Percentiles rank a stretch among this genome's conserved stretches.
These are phyloP conservation scores for Scheffersomyces stipitis DNA, from an alignment of 805 yeast species.

Conservation along the genomic window DNA sequence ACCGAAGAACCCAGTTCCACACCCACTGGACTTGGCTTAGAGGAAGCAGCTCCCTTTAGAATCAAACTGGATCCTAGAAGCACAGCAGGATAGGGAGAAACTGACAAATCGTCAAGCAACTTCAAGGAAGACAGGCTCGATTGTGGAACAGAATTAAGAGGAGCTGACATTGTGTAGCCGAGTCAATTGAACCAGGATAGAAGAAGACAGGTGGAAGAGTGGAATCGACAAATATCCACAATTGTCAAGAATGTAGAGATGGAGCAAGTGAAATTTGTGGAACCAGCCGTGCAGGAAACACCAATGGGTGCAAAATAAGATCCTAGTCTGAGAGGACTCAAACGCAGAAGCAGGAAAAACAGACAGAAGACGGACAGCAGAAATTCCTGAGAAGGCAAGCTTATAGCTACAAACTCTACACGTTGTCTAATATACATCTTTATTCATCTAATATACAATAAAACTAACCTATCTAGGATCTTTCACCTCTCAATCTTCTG, in stretches of 20 bases:
- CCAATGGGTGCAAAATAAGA: too few species aligned
- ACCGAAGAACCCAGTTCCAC: slow-evolving; percentile 17
- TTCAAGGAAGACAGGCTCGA: neutral
- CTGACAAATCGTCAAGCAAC: slow-evolving; percentile 5
- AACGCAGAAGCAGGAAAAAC: too few species aligned
- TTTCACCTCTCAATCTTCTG: slow-evolving; percentile 51
- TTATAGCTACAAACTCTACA: too few species aligned
- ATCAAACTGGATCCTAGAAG: slow-evolving; percentile 9
- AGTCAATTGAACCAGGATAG: too few species aligned
- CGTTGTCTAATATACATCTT: neutral
- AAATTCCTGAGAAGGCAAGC: too few species aligned
- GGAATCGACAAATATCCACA: too few species aligned
- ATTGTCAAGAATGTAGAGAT: too few species aligned
- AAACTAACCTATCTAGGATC: slow-evolving; percentile 28
- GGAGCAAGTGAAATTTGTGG: too few species aligned
- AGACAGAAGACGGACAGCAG: too few species aligned
- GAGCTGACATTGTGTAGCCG: neutral
- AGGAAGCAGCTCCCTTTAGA: slow-evolving; percentile 8
- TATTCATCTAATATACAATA: slow-evolving; percentile 15
- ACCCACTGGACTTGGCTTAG: slow-evolving; percentile 1
- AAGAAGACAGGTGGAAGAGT: too few species aligned
- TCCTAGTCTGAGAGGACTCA: too few species aligned
- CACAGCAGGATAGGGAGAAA: slow-evolving; percentile 11
- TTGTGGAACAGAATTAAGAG: neutral
- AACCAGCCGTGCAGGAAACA: too few species aligned